Conservation (phyloP, 257 asterid genomes). For the Nicotiana tabacum region DNA sequence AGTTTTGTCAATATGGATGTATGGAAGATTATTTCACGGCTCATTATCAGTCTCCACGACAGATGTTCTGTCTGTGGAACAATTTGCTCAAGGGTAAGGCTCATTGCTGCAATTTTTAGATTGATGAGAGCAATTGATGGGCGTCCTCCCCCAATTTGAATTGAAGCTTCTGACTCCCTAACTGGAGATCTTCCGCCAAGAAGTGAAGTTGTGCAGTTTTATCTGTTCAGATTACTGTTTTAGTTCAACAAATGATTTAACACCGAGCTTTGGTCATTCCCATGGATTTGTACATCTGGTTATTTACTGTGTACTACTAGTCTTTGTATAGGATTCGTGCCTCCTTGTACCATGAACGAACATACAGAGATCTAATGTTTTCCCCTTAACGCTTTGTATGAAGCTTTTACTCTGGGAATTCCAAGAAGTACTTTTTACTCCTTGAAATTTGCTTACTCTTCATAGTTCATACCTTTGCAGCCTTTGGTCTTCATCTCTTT, state of each 20-base stretch:
- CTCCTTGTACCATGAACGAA: constrained; percentile 4
- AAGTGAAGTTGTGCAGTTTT: background rate
- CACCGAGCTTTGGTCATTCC: background rate
- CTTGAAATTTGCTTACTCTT: background rate
- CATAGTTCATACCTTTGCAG: too few relatives aligned
- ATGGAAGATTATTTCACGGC: constrained; percentile 86
- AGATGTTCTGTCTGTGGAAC: constrained; percentile 71
- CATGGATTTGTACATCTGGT: constrained; percentile 3
- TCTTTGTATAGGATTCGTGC: background rate
- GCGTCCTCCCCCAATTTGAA: background rate
- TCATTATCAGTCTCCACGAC: constrained; percentile 93
- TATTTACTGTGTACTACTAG: background rate
- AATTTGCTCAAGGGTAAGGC: constrained; percentile 36
- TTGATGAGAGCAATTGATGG: background rate
- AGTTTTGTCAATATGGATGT: constrained; percentile 92
- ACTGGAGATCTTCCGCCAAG: background rate
- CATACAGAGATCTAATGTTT: background rate
- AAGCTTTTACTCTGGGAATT: background rate
- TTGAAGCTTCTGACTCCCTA: background rate
- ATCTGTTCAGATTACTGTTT: background rate
- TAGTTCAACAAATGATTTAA: background rate
- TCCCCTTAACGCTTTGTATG: background rate
- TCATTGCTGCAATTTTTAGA: constrained; percentile 37
- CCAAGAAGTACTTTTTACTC: background rate
- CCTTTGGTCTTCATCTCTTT: too few relatives aligned